Percentiles rank a stretch among this genome's conserved stretches.
phyloP scores from a whole-genome alignment of 805 yeast species.

The Priceomyces medius region DNA sequence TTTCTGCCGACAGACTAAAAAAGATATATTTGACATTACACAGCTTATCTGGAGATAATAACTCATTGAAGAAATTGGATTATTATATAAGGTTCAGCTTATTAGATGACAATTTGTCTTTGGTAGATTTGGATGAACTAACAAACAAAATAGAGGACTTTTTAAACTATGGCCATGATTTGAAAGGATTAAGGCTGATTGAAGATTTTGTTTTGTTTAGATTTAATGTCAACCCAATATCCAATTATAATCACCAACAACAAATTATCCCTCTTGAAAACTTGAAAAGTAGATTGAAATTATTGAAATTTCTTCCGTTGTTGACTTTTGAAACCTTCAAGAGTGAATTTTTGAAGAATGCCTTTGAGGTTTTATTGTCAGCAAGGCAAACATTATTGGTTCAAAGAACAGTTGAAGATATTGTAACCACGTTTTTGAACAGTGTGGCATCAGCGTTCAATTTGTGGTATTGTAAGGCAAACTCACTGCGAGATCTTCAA shows the following conservation, averaged over 20 bases:
- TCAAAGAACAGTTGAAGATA: neutral
- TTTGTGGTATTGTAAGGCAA: constrained; percentile 6
- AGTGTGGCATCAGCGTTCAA: constrained; percentile 6
- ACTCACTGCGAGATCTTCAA: neutral
- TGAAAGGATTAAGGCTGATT: constrained; percentile 18
- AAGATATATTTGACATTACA: constrained; percentile 9
- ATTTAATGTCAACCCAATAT: constrained; percentile 3
- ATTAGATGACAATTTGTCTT: constrained; percentile 15
- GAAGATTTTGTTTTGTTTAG: constrained; percentile 13
- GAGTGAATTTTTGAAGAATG: constrained; percentile 2
- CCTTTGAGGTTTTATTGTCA: neutral
- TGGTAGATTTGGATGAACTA: constrained; percentile 12
- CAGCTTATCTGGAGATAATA: constrained; percentile 3
- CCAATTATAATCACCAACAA: constrained; percentile 1
- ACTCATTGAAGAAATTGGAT: constrained; percentile 13
- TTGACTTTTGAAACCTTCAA: neutral
- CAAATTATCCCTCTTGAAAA: constrained; percentile 1
- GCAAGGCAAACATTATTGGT: neutral
- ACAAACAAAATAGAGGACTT: constrained; percentile 12
- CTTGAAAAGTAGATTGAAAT: constrained; percentile 7
- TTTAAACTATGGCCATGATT: constrained; percentile 10
- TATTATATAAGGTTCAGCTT: constrained; percentile 16
- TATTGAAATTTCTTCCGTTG: constrained; percentile 9
- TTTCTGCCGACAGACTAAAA: constrained; percentile 7
- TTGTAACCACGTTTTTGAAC: constrained; percentile 5